Evolutionary conservation across 345 rosid species (phyloP).

Genomic region (Eucalyptus polyanthemos): DNA sequence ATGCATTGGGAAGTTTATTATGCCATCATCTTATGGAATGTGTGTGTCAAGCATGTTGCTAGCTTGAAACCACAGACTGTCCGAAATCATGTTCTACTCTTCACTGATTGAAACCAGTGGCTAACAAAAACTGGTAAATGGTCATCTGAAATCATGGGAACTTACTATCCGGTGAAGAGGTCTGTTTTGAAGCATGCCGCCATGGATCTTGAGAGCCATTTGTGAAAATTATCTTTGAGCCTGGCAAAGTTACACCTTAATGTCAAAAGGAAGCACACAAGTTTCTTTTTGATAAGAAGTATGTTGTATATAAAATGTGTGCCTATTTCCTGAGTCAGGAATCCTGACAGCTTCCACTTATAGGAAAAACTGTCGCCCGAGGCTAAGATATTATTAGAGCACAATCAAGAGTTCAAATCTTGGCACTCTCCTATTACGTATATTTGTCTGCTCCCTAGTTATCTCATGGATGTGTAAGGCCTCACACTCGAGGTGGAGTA

Average conservation of each 20-base stretch:
- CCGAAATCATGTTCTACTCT: background rate
- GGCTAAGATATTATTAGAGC: background rate
- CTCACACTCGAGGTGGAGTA: background rate
- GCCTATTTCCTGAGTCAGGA: background rate
- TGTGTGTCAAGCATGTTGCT: background rate
- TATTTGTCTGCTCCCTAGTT: background rate
- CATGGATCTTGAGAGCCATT: conserved; percentile 96
- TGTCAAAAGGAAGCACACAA: background rate
- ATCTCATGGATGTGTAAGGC: background rate
- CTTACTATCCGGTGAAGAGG: conserved; percentile 62
- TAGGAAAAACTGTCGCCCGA: background rate
- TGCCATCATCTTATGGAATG: background rate
- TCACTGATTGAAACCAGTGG: background rate
- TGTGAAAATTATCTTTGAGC: conserved; percentile 71
- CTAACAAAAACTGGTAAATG: background rate
- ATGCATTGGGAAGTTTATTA: background rate
- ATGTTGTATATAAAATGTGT: background rate
- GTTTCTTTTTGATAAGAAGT: background rate
- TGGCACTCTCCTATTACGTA: background rate
- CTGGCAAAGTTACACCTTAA: conserved; percentile 14
- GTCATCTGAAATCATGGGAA: background rate
- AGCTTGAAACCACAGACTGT: background rate
- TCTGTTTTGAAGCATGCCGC: conserved; percentile 88
- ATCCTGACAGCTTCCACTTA: background rate
- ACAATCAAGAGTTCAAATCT: background rate